Evolutionary conservation across 1,139 yeast species (phyloP).

Genomic region (Zhuliangozyma blackwelliae): DNA sequence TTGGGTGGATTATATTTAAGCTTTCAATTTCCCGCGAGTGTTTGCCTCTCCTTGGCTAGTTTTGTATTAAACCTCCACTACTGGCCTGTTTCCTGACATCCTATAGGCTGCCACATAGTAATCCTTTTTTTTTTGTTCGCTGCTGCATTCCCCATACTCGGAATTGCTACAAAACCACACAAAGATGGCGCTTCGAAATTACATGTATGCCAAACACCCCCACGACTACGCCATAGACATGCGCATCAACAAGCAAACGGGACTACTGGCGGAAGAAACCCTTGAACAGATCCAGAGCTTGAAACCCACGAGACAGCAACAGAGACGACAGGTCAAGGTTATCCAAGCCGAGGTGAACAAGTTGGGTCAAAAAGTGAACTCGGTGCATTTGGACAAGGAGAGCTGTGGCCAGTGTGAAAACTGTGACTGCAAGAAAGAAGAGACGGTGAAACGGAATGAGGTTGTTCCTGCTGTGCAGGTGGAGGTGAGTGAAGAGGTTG

Average conservation of each 20-base stretch:
- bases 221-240: conserved; percentile 16
- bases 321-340: no score
- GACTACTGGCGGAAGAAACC: no score
- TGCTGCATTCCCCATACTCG: not conserved
- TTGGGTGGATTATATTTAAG: no score
- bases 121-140: not conserved
- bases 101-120: not conserved
- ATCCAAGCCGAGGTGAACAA: no score
- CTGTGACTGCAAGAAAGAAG: conserved; percentile 7
- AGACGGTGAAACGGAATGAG: not conserved
- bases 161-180: not conserved
- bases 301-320: no score
- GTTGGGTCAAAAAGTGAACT: no score
- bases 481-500: conserved; percentile 13
- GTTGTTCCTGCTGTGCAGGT: conserved; percentile 8
- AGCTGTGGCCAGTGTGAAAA: conserved; percentile 8
- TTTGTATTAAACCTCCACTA: no score
- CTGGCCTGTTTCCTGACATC: no score
- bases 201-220: conserved; percentile 39
- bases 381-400: conserved; percentile 1
- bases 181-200: conserved; percentile 42
- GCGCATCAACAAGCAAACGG: conserved; percentile 17
- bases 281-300: no score
- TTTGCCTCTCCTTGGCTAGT: no score
- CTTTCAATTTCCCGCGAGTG: no score